Conservation (phyloP, 129 eudicot genomes). For the Silybum marianum region DNA sequence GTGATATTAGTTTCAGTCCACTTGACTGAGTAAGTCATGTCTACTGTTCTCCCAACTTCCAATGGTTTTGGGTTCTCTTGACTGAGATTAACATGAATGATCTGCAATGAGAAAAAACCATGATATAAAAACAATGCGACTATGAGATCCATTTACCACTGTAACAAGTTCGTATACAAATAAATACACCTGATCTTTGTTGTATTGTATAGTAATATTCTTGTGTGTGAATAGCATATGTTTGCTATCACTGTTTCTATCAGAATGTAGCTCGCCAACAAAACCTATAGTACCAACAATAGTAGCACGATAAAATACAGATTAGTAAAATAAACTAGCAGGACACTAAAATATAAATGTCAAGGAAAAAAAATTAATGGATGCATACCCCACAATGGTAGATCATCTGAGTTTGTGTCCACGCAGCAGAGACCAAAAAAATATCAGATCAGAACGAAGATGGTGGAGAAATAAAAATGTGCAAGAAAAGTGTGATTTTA, state of each 20-base stretch:
- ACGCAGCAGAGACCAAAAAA: constrained; percentile 37
- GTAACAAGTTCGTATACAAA: background rate
- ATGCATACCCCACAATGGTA: constrained; percentile 92
- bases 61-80: constrained; percentile 86
- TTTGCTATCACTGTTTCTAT: constrained; percentile 71
- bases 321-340: background rate
- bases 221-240: constrained; percentile 81
- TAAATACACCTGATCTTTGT: constrained; percentile 72
- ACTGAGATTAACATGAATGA: constrained; percentile 92
- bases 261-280: constrained; percentile 89
- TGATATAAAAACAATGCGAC: background rate
- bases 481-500: background rate
- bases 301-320: background rate
- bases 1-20: constrained; percentile 79
- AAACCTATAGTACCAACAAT: constrained; percentile 52
- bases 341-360: background rate
- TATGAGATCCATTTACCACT: constrained; percentile 16
- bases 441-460: constrained; percentile 25
- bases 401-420: constrained; percentile 64
- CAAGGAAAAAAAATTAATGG: background rate
- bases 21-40: constrained; percentile 90
- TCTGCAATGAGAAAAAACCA: constrained; percentile 51
- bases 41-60: constrained; percentile 76
- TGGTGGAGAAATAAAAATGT: background rate
- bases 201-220: constrained; percentile 71